Evolutionary conservation across 139 green algal genomes (phyloP).

Genomic region (Yamagishiella unicocca): DNA sequence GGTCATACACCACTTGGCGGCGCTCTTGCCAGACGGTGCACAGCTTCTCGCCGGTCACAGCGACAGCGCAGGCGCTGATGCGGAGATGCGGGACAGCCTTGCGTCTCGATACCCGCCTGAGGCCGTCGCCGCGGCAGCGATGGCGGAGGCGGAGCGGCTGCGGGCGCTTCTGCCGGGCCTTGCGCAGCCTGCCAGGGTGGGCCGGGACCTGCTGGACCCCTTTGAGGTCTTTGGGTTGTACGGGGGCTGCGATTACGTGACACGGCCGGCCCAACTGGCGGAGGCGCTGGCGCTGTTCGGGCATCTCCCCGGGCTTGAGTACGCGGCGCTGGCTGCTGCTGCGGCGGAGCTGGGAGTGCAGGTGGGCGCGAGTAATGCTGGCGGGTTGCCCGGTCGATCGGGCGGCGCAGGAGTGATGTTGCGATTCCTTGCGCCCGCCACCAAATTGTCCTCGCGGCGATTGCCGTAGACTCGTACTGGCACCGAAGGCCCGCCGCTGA

Average conservation of each 20-base stretch:
- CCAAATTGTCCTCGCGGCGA: no score
- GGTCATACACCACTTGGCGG: not conserved
- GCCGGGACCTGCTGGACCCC: constrained; percentile 47
- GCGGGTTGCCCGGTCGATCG: no score
- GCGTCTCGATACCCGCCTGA: no score
- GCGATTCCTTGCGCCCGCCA: no score
- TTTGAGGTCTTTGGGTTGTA: constrained; percentile 46
- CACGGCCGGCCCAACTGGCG: constrained; percentile 12
- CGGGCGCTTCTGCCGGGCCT: not conserved
- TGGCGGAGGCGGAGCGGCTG: not conserved
- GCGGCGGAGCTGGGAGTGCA: not conserved
- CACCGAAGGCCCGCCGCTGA: no score
- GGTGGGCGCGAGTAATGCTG: constrained; percentile 18
- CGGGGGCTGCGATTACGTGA: constrained; percentile 26
- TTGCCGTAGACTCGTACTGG: no score
- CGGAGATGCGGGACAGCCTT: no score
- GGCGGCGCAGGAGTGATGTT: no score
- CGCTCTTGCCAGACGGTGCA: not conserved
- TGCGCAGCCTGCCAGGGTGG: not conserved
- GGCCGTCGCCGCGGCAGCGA: not conserved
- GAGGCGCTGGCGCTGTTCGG: constrained; percentile 40
- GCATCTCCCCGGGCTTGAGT: constrained; percentile 35
- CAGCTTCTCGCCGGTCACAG: not conserved
- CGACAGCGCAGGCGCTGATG: not conserved
- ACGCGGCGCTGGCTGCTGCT: not conserved